Evolutionary conservation across 202 grass and related monocot species (phyloP).

Genomic region (Hordeum pubiflorum): DNA sequence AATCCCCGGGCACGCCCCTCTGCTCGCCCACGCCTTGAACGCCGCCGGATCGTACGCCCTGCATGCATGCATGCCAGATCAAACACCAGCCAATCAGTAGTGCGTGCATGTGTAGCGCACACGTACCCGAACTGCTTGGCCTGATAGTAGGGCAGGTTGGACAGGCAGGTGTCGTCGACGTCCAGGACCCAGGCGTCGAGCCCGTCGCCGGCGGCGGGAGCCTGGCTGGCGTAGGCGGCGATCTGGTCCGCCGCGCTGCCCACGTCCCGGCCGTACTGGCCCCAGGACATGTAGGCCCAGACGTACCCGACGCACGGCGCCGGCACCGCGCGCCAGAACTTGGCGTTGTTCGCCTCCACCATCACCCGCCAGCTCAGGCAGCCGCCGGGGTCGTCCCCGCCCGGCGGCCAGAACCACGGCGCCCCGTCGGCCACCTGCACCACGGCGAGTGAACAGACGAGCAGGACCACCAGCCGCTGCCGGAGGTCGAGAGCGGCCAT

Average conservation of each 20-base stretch:
- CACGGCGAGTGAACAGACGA: background rate
- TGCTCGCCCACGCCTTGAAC: conserved; percentile 56
- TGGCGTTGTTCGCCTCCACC: conserved; percentile 82
- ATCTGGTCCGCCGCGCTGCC: conserved; percentile 30
- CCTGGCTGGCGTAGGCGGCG: conserved; percentile 22
- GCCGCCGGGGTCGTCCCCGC: conserved; percentile 15
- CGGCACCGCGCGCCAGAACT: conserved; percentile 57
- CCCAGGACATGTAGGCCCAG: conserved; percentile 54
- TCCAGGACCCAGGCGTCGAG: conserved; percentile 77
- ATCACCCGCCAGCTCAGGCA: conserved; percentile 71
- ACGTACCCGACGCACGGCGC: conserved; percentile 56
- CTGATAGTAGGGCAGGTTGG: conserved; percentile 67
- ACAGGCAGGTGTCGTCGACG: conserved; percentile 82
- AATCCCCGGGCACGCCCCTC: conserved; percentile 51
- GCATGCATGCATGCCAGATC: background rate
- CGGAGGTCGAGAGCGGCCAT: background rate
- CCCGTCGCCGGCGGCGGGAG: conserved; percentile 23
- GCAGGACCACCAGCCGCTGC: background rate
- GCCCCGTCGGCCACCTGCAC: background rate
- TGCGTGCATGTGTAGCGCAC: background rate
- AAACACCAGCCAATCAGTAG: background rate
- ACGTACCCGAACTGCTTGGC: conserved; percentile 61
- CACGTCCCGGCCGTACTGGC: conserved; percentile 64
- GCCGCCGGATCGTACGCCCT: conserved; percentile 54
- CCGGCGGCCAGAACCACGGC: conserved; percentile 32